Conservation (phyloP, 345 rosid genomes). For the Pelargonium nanum region DNA sequence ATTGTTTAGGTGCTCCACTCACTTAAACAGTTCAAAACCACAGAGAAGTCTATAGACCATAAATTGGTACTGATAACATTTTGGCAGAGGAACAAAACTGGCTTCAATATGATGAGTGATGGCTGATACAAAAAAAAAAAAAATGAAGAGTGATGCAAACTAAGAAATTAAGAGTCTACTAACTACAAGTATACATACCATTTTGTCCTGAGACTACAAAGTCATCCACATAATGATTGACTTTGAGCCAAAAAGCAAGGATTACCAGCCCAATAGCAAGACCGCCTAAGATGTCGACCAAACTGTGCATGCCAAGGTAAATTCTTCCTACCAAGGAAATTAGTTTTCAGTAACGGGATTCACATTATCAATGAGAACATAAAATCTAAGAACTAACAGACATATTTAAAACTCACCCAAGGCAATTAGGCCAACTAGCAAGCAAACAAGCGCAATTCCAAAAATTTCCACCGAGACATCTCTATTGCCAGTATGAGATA, state of each 20-base stretch:
- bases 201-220: slow-evolving; percentile 73
- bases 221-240: slow-evolving; percentile 44
- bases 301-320: slow-evolving; percentile 98
- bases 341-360: slow-evolving; percentile 8
- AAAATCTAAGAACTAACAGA: neutral
- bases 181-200: slow-evolving; percentile 32
- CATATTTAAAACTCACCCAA: slow-evolving; percentile 39
- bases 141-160: neutral
- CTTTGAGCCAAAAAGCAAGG: slow-evolving; percentile 62
- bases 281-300: slow-evolving; percentile 68
- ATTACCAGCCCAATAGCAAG: slow-evolving; percentile 57
- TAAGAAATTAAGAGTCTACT: neutral
- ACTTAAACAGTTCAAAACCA: no score
- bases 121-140: no score
- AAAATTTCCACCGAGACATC: slow-evolving; percentile 27
- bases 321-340: slow-evolving; percentile 76
- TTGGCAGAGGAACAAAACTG: slow-evolving; percentile 9
- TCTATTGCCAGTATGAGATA: slow-evolving; percentile 28
- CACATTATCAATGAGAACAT: neutral
- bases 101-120: neutral
- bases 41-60: neutral
- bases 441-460: slow-evolving; percentile 51
- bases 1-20: no score
- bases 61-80: slow-evolving; percentile 5
- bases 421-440: slow-evolving; percentile 57